Conservation (phyloP, 176 grass and related monocot species). For the Oryza rufipogon region DNA sequence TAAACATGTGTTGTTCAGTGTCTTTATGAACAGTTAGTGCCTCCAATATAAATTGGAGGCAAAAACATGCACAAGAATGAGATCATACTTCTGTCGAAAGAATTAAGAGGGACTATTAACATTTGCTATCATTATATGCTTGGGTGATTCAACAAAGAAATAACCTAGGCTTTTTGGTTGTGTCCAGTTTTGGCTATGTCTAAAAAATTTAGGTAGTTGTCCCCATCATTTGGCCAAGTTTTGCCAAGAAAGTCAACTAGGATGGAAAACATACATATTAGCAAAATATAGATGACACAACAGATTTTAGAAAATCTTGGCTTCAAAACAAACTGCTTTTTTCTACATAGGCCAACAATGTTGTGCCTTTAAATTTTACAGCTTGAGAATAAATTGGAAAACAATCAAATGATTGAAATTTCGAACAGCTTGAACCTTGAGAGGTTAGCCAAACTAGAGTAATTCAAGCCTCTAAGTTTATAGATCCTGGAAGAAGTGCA, state of each 20-base stretch:
- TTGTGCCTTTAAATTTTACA: neutral
- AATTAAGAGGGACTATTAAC: neutral
- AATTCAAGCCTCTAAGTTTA: slow-evolving; percentile 13
- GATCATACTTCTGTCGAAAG: slow-evolving; percentile 18
- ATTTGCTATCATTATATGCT: neutral
- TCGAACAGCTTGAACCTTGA: neutral
- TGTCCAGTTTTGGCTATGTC: neutral
- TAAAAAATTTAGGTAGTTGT: neutral
- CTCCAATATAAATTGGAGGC: slow-evolving; percentile 5
- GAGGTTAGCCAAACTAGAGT: neutral
- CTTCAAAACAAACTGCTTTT: neutral
- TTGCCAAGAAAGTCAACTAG: slow-evolving; percentile 22
- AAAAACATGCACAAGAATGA: slow-evolving; percentile 14
- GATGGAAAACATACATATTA: neutral
- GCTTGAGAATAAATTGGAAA: neutral
- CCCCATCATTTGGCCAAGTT: neutral
- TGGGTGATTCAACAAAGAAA: neutral
- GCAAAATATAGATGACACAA: neutral
- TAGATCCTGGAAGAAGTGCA: neutral
- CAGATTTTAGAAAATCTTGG: neutral
- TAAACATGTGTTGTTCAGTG: neutral
- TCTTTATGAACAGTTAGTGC: slow-evolving; percentile 9
- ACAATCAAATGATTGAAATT: neutral
- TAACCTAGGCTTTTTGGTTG: neutral
- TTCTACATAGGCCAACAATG: neutral